These are phyloP conservation scores for Alectoria sarmentosa DNA, from an alignment of 495 filamentous ascomycete species.

Conservation along the genomic window DNA sequence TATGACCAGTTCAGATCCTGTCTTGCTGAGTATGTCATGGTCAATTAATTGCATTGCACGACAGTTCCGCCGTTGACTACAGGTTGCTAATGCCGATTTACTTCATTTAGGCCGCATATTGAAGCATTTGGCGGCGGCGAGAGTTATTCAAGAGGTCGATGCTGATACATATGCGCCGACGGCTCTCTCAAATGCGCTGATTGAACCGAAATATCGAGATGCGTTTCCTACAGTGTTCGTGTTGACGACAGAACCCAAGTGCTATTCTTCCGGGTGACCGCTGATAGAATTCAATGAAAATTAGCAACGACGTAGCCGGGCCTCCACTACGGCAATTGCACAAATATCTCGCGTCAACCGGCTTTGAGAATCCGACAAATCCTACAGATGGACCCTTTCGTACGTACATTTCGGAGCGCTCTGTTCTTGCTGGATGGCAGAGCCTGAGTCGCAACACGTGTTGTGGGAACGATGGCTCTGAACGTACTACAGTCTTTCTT, in stretches of 20 bases:
- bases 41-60: neutral
- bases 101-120: neutral
- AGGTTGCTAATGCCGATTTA: too few relatives aligned
- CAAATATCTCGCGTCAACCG: too few relatives aligned
- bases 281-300: neutral
- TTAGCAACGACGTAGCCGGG: too few relatives aligned
- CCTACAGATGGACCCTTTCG: too few relatives aligned
- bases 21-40: neutral
- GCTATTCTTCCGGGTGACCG: neutral
- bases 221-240: neutral
- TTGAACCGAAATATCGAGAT: neutral
- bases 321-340: too few relatives aligned
- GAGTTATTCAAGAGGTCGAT: neutral
- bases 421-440: too few relatives aligned
- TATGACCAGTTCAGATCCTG: neutral
- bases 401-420: too few relatives aligned
- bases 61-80: too few relatives aligned
- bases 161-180: neutral
- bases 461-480: too few relatives aligned
- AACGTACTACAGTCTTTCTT: too few relatives aligned
- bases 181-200: neutral
- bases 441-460: too few relatives aligned
- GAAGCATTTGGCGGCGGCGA: neutral
- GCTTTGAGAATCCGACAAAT: too few relatives aligned
- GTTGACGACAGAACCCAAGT: neutral